Evolutionary conservation across 1,284 basidiomycete species (phyloP).

Genomic region (Sanghuangporus baumii): DNA sequence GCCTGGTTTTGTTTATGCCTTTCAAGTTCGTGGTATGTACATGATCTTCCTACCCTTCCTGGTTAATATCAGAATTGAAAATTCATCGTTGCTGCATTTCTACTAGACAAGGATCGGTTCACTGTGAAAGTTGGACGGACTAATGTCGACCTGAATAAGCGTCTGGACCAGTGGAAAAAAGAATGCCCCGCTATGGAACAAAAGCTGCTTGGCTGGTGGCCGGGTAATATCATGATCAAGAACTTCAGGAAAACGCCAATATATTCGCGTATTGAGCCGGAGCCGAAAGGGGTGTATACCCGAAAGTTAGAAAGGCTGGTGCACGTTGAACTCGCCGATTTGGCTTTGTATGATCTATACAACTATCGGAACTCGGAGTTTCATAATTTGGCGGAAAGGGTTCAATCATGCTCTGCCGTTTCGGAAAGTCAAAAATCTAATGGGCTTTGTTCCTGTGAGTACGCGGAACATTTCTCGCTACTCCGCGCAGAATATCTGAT

Average conservation of each 20-base stretch:
- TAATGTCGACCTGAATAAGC: slow-evolving; percentile 36
- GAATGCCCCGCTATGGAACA: slow-evolving; percentile 51
- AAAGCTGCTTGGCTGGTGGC: slow-evolving; percentile 47
- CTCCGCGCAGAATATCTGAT: no score
- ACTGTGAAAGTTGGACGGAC: slow-evolving; percentile 51
- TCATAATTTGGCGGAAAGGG: slow-evolving; percentile 29
- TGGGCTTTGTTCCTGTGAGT: slow-evolving; percentile 1
- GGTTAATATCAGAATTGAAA: slow-evolving; percentile 26
- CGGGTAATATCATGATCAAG: slow-evolving; percentile 32
- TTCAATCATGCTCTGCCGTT: not conserved
- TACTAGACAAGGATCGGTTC: slow-evolving; percentile 24
- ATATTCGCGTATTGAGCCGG: slow-evolving; percentile 26
- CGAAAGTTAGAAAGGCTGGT: slow-evolving; percentile 59
- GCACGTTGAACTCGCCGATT: slow-evolving; percentile 69
- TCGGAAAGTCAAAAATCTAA: not conserved
- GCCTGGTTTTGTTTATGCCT: slow-evolving; percentile 71
- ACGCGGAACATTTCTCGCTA: not conserved
- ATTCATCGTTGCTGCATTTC: slow-evolving; percentile 9
- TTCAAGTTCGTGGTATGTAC: slow-evolving; percentile 60
- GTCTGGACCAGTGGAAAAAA: slow-evolving; percentile 68
- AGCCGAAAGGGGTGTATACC: slow-evolving; percentile 43
- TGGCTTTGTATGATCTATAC: slow-evolving; percentile 52
- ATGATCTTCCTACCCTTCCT: not conserved
- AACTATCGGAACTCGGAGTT: slow-evolving; percentile 39
- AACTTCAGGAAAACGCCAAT: slow-evolving; percentile 23